Evolutionary conservation across 2,329 filamentous ascomycete genomes (phyloP), one percentile per base, ranked within the genome.

Genomic region (Botryosphaeria dothidea): DNA sequence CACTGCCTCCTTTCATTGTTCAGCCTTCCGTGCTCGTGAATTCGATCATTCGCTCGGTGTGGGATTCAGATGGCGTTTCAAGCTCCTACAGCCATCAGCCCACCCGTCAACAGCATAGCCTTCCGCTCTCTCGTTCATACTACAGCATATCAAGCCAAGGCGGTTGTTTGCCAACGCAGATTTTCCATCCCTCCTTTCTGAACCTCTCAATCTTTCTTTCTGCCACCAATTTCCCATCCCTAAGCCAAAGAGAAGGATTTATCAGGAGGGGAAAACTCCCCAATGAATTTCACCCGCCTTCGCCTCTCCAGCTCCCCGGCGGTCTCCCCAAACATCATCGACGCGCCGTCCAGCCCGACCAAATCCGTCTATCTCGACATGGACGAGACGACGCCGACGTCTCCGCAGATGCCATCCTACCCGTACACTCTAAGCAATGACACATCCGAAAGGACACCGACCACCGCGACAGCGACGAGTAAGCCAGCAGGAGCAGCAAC

Each of bases 361-460:
- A 70, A 71, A 48, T 77, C 75, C 66, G 68, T 78, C n/a, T 71
- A 72, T 66, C 71, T 76, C 21, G 69, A 73, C 36, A 69, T 75
- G 63, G 68, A 71, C 66, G 75, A 61, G 19, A 34, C 63, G 23
- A 29, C 54, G 38, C 56, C 56, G 9, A 31, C 41, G 3, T 60
- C 56, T 5, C 41, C 41, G 25, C 46, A 31, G 17, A 25, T 29
- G 6, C 13, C 17, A 4, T 25, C 25, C 9, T 5, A 41, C 15
- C 38, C 15, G 38, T 41, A 41, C 38, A 41, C 38, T 2, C 5
- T 41, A 1, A 41, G 38, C 15, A 4, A 41, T n/a, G 17, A 15
- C 15, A 4, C 15, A 15, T 38, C 38, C 17, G 3, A 25, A 23
- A 25, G 5, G 11, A 41, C 9, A 11, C 6, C 11, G 19, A 8